These are phyloP conservation scores for Malania oleifera DNA, from an alignment of 164 flowering plant species.

Conservation along the genomic window DNA sequence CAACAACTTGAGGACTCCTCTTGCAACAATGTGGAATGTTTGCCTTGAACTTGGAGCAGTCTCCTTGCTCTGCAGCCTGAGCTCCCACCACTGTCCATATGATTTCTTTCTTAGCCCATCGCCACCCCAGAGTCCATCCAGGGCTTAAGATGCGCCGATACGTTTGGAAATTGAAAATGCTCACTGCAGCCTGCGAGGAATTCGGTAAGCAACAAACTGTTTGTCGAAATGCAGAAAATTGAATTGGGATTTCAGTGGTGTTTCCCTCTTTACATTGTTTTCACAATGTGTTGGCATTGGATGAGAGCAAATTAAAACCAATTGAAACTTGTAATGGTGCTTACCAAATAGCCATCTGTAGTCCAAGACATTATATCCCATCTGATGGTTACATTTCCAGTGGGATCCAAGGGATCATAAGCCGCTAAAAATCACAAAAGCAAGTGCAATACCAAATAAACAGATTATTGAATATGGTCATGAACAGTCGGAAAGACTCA, in stretches of 20 bases:
- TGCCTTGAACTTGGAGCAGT: constrained; percentile 40
- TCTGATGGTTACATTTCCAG: constrained; percentile 50
- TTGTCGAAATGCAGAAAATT: too few relatives aligned
- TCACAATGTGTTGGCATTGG: too few relatives aligned
- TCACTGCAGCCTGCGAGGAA: constrained; percentile 46
- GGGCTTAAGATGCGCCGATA: constrained; percentile 58
- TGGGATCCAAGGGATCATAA: constrained; percentile 55
- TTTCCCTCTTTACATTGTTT: too few relatives aligned
- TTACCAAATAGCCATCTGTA: constrained; percentile 58
- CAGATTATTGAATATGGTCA: too few relatives aligned
- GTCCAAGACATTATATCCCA: constrained; percentile 68
- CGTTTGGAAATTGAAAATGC: constrained; percentile 63
- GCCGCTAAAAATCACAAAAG: constrained; percentile 29
- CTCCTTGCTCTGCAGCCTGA: constrained; percentile 38
- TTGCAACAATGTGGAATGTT: constrained; percentile 60
- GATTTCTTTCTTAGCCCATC: constrained; percentile 48
- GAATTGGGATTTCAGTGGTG: too few relatives aligned
- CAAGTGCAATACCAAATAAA: neutral
- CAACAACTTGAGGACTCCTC: constrained; percentile 48
- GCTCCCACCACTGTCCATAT: constrained; percentile 42
- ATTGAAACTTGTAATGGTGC: too few relatives aligned
- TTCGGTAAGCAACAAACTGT: neutral
- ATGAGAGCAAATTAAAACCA: too few relatives aligned
- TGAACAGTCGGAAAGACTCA: neutral
- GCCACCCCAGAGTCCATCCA: constrained; percentile 61